phyloP scores from a whole-genome alignment of 352 stramenopile species.

The Globisporangium echinulatum region DNA sequence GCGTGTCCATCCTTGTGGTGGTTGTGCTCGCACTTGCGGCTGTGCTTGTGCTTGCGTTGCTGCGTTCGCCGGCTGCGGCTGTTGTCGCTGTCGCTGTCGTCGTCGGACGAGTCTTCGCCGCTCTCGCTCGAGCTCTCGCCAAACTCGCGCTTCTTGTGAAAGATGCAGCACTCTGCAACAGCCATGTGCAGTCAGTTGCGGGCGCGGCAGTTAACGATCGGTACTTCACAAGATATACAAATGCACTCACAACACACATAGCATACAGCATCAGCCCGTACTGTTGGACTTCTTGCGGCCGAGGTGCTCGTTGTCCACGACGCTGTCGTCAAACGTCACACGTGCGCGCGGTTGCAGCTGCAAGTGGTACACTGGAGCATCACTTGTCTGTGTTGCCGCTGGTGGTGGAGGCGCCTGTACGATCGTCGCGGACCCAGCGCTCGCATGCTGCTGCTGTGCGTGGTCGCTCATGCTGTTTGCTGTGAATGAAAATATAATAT shows the following conservation, averaged over 20 bases:
- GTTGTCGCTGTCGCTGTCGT: slow-evolving; percentile 12
- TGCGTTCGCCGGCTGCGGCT: slow-evolving; percentile 6
- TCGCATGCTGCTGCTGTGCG: slow-evolving; percentile 3
- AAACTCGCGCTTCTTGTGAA: slow-evolving; percentile 90
- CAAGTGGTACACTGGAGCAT: slow-evolving; percentile 50
- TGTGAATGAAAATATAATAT: not conserved
- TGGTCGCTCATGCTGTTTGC: slow-evolving; percentile 23
- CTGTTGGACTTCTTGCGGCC: slow-evolving; percentile 89
- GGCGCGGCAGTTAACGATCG: no score
- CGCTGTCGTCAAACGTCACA: slow-evolving; percentile 85
- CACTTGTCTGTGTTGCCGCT: slow-evolving; percentile 7
- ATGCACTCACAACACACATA: not conserved
- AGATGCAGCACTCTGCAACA: slow-evolving; percentile 87
- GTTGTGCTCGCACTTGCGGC: slow-evolving; percentile 9
- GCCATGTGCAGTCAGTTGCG: not conserved
- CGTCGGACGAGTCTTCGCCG: slow-evolving; percentile 66
- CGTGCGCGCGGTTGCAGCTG: slow-evolving; percentile 73
- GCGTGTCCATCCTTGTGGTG: slow-evolving; percentile 1
- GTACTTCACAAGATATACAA: not conserved
- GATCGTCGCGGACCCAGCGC: slow-evolving; percentile 18
- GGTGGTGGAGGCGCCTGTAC: slow-evolving; percentile 16
- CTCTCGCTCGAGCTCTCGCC: slow-evolving; percentile 90
- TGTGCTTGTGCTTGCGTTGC: slow-evolving; percentile 3
- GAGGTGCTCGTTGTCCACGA: slow-evolving; percentile 92
- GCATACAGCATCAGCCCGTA: slow-evolving; percentile 15